Evolutionary conservation across 345 rosid genomes (phyloP).

Genomic region (Populus nigra): DNA sequence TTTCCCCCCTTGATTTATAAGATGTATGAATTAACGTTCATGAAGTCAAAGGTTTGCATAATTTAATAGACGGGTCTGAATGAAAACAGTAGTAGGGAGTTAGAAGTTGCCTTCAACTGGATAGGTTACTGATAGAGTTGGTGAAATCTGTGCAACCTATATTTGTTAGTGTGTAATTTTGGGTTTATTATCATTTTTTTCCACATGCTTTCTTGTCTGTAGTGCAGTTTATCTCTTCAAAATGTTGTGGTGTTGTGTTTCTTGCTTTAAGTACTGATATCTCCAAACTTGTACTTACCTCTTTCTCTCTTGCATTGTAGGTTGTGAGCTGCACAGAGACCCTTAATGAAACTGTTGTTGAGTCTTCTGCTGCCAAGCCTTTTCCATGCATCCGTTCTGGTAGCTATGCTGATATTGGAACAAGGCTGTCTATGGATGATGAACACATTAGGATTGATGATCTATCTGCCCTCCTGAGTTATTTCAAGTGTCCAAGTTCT

Average conservation of each 20-base stretch:
- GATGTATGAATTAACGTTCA: neutral
- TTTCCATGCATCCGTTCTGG: constrained; percentile 78
- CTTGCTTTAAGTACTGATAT: neutral
- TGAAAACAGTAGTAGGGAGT: neutral
- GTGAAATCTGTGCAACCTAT: neutral
- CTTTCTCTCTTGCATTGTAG: constrained; percentile 22
- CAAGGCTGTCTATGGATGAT: constrained; percentile 72
- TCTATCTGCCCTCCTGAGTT: constrained; percentile 53
- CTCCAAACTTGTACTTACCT: constrained; percentile 8
- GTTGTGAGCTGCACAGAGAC: constrained; percentile 38
- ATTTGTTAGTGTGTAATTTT: neutral
- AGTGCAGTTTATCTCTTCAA: neutral
- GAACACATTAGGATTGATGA: constrained; percentile 79
- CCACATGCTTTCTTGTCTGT: neutral
- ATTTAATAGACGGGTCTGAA: neutral
- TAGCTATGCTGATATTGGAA: constrained; percentile 66
- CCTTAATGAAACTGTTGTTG: constrained; percentile 24
- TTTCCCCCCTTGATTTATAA: neutral
- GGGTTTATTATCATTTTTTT: neutral
- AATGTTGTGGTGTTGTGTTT: neutral
- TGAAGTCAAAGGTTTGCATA: neutral
- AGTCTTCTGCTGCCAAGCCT: constrained; percentile 35
- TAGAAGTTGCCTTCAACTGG: neutral
- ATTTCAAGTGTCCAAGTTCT: constrained; percentile 62
- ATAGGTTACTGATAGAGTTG: neutral